These are phyloP conservation scores for Rhodamnia rubescens DNA, from an alignment of 345 rosid genomes.

Conservation along the genomic window DNA sequence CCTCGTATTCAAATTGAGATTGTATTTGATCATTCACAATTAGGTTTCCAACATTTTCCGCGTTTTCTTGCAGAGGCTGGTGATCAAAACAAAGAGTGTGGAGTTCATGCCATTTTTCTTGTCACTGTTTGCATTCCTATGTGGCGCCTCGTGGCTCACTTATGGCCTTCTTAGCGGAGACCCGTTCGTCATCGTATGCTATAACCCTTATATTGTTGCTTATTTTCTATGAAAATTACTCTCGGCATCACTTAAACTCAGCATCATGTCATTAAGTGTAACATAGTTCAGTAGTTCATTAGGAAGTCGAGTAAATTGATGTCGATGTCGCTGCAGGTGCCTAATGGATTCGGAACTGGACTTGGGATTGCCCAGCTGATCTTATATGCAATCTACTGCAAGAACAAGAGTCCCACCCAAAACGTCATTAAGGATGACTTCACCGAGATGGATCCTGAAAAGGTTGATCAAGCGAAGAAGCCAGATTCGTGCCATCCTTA, in stretches of 20 bases:
- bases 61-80: constrained; percentile 15
- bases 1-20: background rate
- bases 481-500: background rate
- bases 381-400: constrained; percentile 24
- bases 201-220: background rate
- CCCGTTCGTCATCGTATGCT: constrained; percentile 27
- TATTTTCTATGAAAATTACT: background rate
- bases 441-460: background rate
- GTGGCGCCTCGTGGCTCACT: constrained; percentile 25
- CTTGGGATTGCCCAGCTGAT: constrained; percentile 24
- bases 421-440: background rate
- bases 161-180: constrained; percentile 24
- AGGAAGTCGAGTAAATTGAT: background rate
- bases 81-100: constrained; percentile 33
- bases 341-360: constrained; percentile 23
- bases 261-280: background rate
- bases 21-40: background rate
- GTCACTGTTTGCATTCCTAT: constrained; percentile 26
- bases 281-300: background rate
- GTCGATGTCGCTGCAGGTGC: constrained; percentile 7
- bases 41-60: background rate
- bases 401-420: background rate
- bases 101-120: constrained; percentile 35
- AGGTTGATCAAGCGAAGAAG: background rate
- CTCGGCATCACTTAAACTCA: background rate